Base-by-base conservation (phyloP, 306 rosid genomes). In the Pyrus pyrifolia region DNA sequence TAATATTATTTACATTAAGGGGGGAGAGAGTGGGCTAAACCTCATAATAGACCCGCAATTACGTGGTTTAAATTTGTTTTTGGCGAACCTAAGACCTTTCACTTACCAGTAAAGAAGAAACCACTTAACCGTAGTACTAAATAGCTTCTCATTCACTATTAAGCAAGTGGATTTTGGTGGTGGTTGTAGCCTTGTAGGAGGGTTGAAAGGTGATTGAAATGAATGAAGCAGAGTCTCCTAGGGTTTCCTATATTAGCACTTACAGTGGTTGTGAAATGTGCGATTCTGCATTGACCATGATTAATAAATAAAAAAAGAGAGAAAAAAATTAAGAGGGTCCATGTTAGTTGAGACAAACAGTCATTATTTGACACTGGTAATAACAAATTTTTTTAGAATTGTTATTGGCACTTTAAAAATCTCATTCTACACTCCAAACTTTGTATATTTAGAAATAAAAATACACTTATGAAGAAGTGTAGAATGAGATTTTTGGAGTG, bases 201-300 rank as follows among this genome's bases (percentile, higher is more conserved):
- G 38, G 49, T 19, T 76, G 15, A 51, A 72, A 73, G 59, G 73
- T 60, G 23, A 31, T 46, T 33, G 71, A 52, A 75, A 76, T 76
- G 79, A 76, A 79, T 58, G 63, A 75, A 35, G 19, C 42, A 66
- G 11, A 3, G 82, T 73, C 67, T 35, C 30, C 33, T 30, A 5
- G 61, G 18, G 66, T 49, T 65, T 71, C 30, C 27, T 30, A 64
- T 64, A 18, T 40, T n/a, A 46, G 76, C 80, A 79, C 83, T 59
- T 45, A 23, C 58, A 60, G 61, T 31, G 84, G 81, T 29, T 67
- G 66, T 76, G 81, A 83, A 61, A 57, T 29, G 44, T 62, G 58
- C 65, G 57, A 23, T 12, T 29, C 58, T 31, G 66, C 70, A 73
- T 30, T 65, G 74, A 67, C 71, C 53, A 67, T 35, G 27, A 21